Evolutionary conservation across 495 filamentous ascomycete genomes (phyloP), one percentile per base, ranked within the genome.

Genomic region (Trichoderma reesei): DNA sequence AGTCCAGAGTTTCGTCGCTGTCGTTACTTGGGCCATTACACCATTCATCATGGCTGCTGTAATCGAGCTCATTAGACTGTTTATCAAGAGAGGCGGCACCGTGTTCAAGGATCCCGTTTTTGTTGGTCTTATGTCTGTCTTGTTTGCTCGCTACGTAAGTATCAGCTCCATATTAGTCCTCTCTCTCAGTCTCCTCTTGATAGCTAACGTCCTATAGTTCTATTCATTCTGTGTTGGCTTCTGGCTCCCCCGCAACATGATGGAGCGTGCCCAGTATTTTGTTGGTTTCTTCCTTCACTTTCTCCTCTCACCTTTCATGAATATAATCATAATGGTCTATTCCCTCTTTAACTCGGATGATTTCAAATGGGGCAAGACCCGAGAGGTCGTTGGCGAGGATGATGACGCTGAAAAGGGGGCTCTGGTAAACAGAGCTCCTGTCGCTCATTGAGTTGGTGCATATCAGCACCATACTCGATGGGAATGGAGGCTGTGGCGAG

Each of bases 281-380:
- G 14, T 65, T 3, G 71, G 71, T 8, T 46, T 67, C 20, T 26
- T 26, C 54, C 65, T 72, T 10, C 69, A 68, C 48, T 60, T 68
- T 20, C 65, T 64, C 18, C 44, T 62, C 41, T 68, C 68, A 5
- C 68, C 70, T 3, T 72, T 73, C 39, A 64, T 73, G 62, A 73
- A 73, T 42, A 70, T 73, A 14, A 51, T 68, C 34, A 69, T 73
- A 3, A 68, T 71, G 14, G 1, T 71, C 2, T 73, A 71, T 42
- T 66, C 72, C 0, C 66, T 68, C 41, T 13, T 67, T 11, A 67
- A 69, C 46, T 65, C 69, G 64, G 72, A 73, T 63, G 66, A 70
- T 37, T 73, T 73, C 67, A 66, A 66, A 41, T 73, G 72, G 72
- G 72, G 72, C 9, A 73, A 73, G 65, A 73, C 72, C n/a, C 68